Base-by-base conservation (phyloP, 2,329 filamentous ascomycete genomes). In the Aureobasidium melanogenum region DNA sequence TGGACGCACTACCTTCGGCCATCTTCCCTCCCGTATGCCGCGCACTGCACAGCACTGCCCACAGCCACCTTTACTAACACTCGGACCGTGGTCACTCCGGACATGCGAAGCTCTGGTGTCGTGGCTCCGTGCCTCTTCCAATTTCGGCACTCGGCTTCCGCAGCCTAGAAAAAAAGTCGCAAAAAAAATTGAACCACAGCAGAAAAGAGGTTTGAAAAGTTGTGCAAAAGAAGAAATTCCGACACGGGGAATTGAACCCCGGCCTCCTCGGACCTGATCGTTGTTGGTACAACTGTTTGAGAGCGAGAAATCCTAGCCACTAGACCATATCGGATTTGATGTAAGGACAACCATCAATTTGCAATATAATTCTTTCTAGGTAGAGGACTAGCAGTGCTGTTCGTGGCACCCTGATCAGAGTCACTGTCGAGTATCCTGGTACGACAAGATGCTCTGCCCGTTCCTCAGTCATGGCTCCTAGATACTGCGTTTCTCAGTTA, bases 301-400 rank as follows among this genome's bases (percentile, higher is more conserved):
- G 56, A 59, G 56, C 56, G 56, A 59, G 43, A 59, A 59, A 59
- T 59, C 56, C 56, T 59, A 59, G 56, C 56, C 56, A 59, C 56
- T 59, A 59, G 56, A 59, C 56, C 56, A 59, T 59, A 59, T 59
- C 56, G 56, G 56, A 59, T 50, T 28, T 30, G 56, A 39, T 59
- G 44, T 38, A 15, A 28, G 41, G 5, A 44, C 15, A n/a, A 2
- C 22, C 3, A 9, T 19, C 19, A 8, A n/a, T n/a, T n/a, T n/a
- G n/a, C n/a, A n/a, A n/a, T n/a, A n/a, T n/a, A n/a, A n/a, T n/a
- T n/a, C n/a, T n/a, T n/a, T n/a, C n/a, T n/a, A n/a, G n/a, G n/a
- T n/a, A n/a, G n/a, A n/a, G n/a, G n/a, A n/a, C n/a, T n/a, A 34
- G 15, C 36, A 14, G 5, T 34, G 41, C 4, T 22, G 6, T 26